A percentile compares a stretch with the other conserved stretches of the same genome.
These are phyloP conservation scores for Fusarium solani-melongenae DNA, from an alignment of 2,329 filamentous ascomycete species.

Conservation along the genomic window DNA sequence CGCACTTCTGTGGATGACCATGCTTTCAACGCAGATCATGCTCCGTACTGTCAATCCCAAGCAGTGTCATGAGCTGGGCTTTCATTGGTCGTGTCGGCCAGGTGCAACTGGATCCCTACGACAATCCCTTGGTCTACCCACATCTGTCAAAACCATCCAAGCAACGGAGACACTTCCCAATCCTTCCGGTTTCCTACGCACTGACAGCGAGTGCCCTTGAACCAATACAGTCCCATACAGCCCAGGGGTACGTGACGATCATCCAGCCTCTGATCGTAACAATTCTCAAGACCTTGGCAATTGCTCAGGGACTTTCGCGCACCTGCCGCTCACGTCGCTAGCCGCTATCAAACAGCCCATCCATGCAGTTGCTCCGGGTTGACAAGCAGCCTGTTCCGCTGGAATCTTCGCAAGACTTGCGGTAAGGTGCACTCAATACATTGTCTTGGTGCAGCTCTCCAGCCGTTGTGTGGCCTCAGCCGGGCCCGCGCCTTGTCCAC, in stretches of 20 bases:
- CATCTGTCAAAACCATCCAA: constrained; percentile 32
- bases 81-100: constrained; percentile 17
- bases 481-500: not conserved
- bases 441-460: not conserved
- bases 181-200: constrained; percentile 22
- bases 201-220: constrained; percentile 6
- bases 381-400: not conserved
- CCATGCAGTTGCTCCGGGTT: not conserved
- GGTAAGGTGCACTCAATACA: not conserved
- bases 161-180: constrained; percentile 26
- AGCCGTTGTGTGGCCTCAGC: not conserved
- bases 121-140: constrained; percentile 32
- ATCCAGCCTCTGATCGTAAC: not conserved
- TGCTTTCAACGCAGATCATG: not conserved
- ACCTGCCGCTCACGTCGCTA: not conserved
- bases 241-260: not conserved
- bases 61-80: not conserved
- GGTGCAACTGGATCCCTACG: constrained; percentile 33
- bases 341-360: not conserved
- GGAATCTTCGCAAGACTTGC: not conserved
- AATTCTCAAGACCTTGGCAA: not conserved
- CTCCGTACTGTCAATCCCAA: not conserved
- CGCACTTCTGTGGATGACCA: not conserved
- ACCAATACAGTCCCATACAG: constrained; percentile 2
- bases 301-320: not conserved